Conservation (phyloP, 768 basidiomycete genomes). For the Phaffia australis region DNA sequence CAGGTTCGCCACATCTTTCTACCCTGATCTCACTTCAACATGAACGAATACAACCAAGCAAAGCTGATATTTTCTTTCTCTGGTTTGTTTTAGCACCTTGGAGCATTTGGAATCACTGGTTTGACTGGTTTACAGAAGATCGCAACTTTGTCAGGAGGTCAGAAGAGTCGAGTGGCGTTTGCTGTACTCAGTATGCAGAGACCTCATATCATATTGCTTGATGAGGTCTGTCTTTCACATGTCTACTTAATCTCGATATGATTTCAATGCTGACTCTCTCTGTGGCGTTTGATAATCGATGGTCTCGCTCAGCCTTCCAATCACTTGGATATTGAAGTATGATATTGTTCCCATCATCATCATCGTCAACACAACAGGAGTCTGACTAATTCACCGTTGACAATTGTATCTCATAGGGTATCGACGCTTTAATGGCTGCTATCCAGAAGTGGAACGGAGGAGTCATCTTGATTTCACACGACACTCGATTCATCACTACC, state of each 20-base stretch:
- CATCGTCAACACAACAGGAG: conserved; percentile 8
- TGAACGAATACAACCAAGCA: too few relatives aligned
- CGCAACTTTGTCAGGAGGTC: conserved; percentile 56
- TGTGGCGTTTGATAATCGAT: neutral
- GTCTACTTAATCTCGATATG: neutral
- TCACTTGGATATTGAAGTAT: conserved; percentile 85
- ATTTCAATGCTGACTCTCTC: neutral
- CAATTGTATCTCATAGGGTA: conserved; percentile 48
- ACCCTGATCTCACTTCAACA: too few relatives aligned
- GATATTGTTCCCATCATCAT: conserved; percentile 21
- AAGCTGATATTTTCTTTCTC: too few relatives aligned
- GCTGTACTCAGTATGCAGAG: conserved; percentile 53
- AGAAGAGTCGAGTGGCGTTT: conserved; percentile 25
- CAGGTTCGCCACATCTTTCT: too few relatives aligned
- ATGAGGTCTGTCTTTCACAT: conserved; percentile 54
- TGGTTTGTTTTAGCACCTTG: conserved; percentile 50
- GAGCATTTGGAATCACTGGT: conserved; percentile 93
- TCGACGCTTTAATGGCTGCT: conserved; percentile 86
- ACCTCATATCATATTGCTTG: conserved; percentile 84
- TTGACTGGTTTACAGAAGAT: conserved; percentile 80
- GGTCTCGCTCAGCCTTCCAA: conserved; percentile 60
- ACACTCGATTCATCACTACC: conserved; percentile 85
- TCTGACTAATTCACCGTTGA: neutral
- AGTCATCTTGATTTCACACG: conserved; percentile 80
- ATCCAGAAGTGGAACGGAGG: conserved; percentile 39